Percentiles rank a stretch among this genome's conserved stretches.
Conservation (phyloP, 2,329 filamentous ascomycete genomes). For the Pseudocercospora crystallina region DNA sequence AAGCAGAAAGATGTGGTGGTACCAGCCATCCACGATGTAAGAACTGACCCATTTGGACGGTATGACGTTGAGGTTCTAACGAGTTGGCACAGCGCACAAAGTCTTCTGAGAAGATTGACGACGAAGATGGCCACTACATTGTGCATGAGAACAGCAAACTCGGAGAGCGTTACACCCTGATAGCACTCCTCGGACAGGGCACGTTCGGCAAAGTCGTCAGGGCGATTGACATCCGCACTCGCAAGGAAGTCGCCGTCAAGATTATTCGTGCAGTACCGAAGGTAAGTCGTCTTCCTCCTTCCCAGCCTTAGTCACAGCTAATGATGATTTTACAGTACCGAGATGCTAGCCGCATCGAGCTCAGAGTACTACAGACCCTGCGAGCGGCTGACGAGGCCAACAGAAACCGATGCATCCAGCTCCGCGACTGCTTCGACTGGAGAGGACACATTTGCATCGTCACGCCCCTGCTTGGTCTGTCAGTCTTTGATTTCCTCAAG, state of each 20-base stretch:
- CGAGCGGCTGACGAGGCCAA: constrained; percentile 89
- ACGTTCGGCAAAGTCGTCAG: constrained; percentile 98
- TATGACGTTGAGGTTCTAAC: constrained; percentile 18
- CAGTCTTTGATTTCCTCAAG: constrained; percentile 97
- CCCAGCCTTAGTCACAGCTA: constrained; percentile 1
- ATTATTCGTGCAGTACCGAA: constrained; percentile 98
- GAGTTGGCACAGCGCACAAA: constrained; percentile 28
- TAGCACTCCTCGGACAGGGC: constrained; percentile 87
- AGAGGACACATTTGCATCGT: constrained; percentile 92
- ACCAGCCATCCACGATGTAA: constrained; percentile 59
- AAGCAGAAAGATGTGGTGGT: constrained; percentile 71
- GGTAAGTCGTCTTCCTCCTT: constrained; percentile 18
- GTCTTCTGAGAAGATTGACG: constrained; percentile 71
- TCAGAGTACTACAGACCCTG: constrained; percentile 87
- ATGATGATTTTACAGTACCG: constrained; percentile 59
- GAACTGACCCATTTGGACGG: constrained; percentile 1
- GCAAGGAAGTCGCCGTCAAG: constrained; percentile 87
- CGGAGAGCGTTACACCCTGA: constrained; percentile 86
- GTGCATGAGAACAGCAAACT: constrained; percentile 83
- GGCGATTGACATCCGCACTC: constrained; percentile 75
- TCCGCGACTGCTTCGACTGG: constrained; percentile 96
- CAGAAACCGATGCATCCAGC: constrained; percentile 92
- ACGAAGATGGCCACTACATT: constrained; percentile 96
- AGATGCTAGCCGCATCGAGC: constrained; percentile 90
- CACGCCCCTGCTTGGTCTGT: constrained; percentile 79